Percentiles rank a stretch among this genome's conserved stretches.
Evolutionary conservation across 1,139 yeast genomes (phyloP).

Genomic region (Pichia inconspicua): DNA sequence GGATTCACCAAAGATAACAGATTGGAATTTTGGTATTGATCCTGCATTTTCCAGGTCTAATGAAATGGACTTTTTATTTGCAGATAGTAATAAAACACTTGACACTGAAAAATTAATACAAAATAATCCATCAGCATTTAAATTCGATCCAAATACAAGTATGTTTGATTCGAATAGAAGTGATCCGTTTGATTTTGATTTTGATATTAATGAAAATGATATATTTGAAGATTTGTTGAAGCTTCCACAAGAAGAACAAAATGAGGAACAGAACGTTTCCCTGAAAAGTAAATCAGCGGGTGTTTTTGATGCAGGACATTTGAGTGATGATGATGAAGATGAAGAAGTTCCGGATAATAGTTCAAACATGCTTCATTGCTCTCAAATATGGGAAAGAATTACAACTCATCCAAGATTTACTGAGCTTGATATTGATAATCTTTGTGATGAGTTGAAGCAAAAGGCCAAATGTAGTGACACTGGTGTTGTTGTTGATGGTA

Average conservation of each 20-base stretch:
- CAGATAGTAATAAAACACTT: constrained; percentile 33
- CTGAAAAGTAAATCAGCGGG: not conserved
- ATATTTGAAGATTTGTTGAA: constrained; percentile 13
- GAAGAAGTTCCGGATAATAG: constrained; percentile 49
- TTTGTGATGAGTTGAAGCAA: constrained; percentile 76
- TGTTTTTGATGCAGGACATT: constrained; percentile 19
- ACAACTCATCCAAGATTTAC: constrained; percentile 90
- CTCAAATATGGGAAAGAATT: constrained; percentile 94
- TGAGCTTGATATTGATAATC: constrained; percentile 86
- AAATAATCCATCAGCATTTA: constrained; percentile 10
- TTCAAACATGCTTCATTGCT: constrained; percentile 54
- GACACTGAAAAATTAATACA: constrained; percentile 7
- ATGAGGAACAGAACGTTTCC: not conserved
- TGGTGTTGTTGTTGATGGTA: constrained; percentile 78
- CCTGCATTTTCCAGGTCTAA: not conserved
- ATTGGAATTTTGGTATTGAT: not conserved
- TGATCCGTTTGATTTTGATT: constrained; percentile 6
- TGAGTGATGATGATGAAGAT: constrained; percentile 31
- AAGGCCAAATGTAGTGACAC: constrained; percentile 95
- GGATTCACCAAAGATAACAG: not conserved
- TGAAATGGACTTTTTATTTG: constrained; percentile 21
- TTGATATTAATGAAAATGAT: constrained; percentile 12
- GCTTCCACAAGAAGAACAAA: constrained; percentile 3
- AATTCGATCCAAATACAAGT: constrained; percentile 2
- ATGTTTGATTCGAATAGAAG: not conserved